These are phyloP conservation scores for Russula virescens DNA, from an alignment of 768 basidiomycete genomes.

Conservation along the genomic window DNA sequence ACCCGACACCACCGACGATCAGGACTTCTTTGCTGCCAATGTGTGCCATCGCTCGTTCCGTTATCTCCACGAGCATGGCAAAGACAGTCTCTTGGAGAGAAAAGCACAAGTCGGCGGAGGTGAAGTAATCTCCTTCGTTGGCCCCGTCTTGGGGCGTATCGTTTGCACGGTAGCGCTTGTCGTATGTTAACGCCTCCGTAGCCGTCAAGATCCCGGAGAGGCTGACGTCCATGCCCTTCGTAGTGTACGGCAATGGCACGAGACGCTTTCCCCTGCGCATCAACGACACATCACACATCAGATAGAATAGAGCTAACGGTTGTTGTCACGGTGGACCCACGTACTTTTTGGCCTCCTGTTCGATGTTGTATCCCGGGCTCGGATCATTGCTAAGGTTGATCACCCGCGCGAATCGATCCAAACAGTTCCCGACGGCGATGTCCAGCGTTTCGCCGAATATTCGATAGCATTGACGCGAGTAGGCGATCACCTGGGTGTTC, in stretches of 20 bases:
- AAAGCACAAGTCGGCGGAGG: conserved; percentile 94
- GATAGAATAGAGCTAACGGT: background rate
- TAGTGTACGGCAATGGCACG: conserved; percentile 84
- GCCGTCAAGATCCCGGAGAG: conserved; percentile 91
- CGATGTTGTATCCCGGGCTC: conserved; percentile 94
- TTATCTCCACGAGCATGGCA: conserved; percentile 98
- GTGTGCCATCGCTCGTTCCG: conserved; percentile 98
- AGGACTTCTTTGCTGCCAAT: conserved; percentile 94
- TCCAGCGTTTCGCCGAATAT: conserved; percentile 99
- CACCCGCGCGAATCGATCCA: conserved; percentile 94
- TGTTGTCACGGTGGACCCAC: conserved; percentile 8
- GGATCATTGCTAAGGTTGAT: conserved; percentile 95
- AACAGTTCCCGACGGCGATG: conserved; percentile 98
- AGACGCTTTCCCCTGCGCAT: conserved; percentile 72
- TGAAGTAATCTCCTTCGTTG: conserved; percentile 67
- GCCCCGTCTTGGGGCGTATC: conserved; percentile 34
- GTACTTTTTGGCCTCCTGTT: conserved; percentile 89
- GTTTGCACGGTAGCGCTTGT: conserved; percentile 65
- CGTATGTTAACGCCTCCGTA: conserved; percentile 78
- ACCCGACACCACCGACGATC: conserved; percentile 99
- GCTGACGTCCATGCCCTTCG: conserved; percentile 98
- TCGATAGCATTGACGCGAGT: conserved; percentile 93
- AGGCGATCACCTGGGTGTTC: conserved; percentile 98
- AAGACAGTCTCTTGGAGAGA: conserved; percentile 96
- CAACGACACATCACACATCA: background rate